Base-by-base conservation (phyloP, 2,329 filamentous ascomycete genomes). In the Westerdykella sp. region DNA sequence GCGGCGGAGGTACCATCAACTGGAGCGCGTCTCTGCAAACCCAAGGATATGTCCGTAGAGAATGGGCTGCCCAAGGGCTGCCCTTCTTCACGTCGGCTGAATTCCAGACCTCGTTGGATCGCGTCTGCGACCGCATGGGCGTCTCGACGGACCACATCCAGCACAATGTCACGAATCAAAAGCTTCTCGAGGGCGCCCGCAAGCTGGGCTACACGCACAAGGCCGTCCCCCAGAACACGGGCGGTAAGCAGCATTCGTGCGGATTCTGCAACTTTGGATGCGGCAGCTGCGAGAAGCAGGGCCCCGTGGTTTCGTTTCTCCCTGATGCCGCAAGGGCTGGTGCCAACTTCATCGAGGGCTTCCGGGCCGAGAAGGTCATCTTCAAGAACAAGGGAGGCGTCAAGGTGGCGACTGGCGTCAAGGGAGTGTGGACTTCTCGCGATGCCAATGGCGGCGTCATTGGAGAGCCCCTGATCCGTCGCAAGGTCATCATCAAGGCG, bases 1-100 rank as follows among this genome's bases (percentile, higher is more conserved):
- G 90, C 23, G 90, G 90, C 34, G 90, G 90, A 43, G 89, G 89
- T 5, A 88, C 87, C 0, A 69, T 95, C 55, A 96, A 96, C 66
- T 96, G 89, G 89, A 85, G 73, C 18, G 79, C 79, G 5, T 76
- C 74, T 4, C 60, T 83, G 13, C 78, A 83, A 53, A 85, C 87
- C 0, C 87, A 91, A 59, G 80, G 78, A 21, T 85, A 76, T 50
- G 86, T 95, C 1, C 79, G 89, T 3, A 73, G 80, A 52, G 87
- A 95, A 67, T 96, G 91, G 90, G 83, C 86, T 0, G 72, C 78
- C 40, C 66, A 73, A 38, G 81, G 82, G 0, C 70, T 96, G 18
- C 75, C 78, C 0, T 84, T 95, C 55, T 94, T 95, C 62, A 81
- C 79, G 0, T 82, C 82, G 0, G 64, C 74, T 0, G 81, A 83